phyloP scores from a whole-genome alignment of 2,329 filamentous ascomycete genomes.

The Pseudogymnoascus sp. region DNA sequence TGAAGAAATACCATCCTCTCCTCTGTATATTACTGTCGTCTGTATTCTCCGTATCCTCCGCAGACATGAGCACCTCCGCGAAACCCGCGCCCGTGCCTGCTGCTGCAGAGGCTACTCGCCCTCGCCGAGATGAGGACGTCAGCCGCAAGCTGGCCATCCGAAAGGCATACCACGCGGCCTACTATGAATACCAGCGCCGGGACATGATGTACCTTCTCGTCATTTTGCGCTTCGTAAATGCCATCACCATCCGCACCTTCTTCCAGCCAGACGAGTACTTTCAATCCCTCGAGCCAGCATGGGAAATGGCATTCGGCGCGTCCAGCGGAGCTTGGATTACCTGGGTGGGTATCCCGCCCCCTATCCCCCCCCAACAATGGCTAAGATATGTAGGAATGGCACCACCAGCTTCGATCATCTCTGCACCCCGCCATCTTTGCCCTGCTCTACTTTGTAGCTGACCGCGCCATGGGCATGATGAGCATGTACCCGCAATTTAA shows the following conservation, averaged over 20 bases:
- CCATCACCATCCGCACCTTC: slow-evolving; percentile 72
- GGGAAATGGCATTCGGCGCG: slow-evolving; percentile 74
- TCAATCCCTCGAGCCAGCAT: slow-evolving; percentile 90
- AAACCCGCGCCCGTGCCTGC: not conserved
- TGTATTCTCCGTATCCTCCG: not conserved
- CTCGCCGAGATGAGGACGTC: not conserved
- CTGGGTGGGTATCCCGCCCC: slow-evolving; percentile 57
- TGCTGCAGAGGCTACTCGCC: not conserved
- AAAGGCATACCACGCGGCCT: not conserved
- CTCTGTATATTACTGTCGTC: not conserved
- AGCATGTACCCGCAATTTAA: slow-evolving; percentile 45
- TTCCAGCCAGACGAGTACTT: slow-evolving; percentile 99
- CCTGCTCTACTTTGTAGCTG: slow-evolving; percentile 56
- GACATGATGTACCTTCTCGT: slow-evolving; percentile 36
- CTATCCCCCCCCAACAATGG: slow-evolving; percentile 1
- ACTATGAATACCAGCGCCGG: not conserved
- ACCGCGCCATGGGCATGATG: slow-evolving; percentile 47
- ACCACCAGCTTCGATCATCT: slow-evolving; percentile 75
- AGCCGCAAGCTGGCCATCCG: not conserved
- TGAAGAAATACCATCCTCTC: not conserved
- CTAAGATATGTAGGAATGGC: slow-evolving; percentile 69
- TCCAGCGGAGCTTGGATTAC: slow-evolving; percentile 83
- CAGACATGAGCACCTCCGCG: not conserved
- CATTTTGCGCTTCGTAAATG: slow-evolving; percentile 69
- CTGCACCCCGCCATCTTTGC: slow-evolving; percentile 87